These are phyloP conservation scores for Diaporthe ampelina DNA, from an alignment of 2,329 filamentous ascomycete species.

Conservation along the genomic window DNA sequence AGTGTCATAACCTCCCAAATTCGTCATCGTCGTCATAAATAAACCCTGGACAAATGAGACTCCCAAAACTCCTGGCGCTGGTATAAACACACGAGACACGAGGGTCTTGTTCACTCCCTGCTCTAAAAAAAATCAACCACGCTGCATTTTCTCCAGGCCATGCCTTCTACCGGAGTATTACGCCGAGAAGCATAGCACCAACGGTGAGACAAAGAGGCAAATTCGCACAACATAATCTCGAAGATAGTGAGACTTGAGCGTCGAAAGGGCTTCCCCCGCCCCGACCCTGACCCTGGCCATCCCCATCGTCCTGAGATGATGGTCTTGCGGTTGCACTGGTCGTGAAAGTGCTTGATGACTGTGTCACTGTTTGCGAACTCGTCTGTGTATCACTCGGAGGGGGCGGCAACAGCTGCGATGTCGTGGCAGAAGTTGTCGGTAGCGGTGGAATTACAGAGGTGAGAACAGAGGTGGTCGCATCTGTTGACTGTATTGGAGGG, in stretches of 20 bases:
- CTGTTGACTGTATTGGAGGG: conserved; percentile 10
- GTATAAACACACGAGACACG: conserved; percentile 2
- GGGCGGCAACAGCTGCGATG: background rate
- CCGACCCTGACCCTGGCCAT: conserved; percentile 14
- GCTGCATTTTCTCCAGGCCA: background rate
- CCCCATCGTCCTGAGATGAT: conserved; percentile 9
- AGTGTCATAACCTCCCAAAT: conserved; percentile 1
- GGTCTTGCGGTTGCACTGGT: background rate
- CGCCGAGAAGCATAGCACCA: conserved; percentile 13
- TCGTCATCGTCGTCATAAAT: background rate
- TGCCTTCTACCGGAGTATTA: conserved; percentile 14
- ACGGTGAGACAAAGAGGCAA: conserved; percentile 32
- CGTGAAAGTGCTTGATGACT: conserved; percentile 3
- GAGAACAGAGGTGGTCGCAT: background rate
- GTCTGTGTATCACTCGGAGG: conserved; percentile 5
- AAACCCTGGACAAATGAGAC: conserved; percentile 15
- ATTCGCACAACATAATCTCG: background rate
- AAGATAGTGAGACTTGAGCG: conserved; percentile 28
- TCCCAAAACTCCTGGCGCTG: conserved; percentile 24
- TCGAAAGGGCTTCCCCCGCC: conserved; percentile 43
- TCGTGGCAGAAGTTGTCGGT: conserved; percentile 7
- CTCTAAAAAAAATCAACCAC: background rate
- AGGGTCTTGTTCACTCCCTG: background rate
- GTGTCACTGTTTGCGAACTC: background rate
- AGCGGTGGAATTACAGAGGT: conserved; percentile 29